Evolutionary conservation across 352 stramenopile species (phyloP), one percentile per base, ranked within the genome.

Genomic region (Phytophthora idaei): DNA sequence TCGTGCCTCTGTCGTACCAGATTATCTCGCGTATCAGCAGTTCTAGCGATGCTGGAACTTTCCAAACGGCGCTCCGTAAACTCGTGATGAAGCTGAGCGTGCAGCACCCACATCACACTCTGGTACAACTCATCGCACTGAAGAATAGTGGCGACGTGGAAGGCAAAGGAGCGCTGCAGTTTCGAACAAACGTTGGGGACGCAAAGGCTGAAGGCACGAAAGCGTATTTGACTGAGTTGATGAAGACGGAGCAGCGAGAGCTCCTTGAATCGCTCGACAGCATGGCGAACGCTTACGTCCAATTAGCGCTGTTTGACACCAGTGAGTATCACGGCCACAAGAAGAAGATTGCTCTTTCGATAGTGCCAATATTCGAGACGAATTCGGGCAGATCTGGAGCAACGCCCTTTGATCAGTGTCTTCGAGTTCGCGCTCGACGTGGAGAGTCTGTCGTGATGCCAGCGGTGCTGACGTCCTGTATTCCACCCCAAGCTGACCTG

Each of bases 1-100:
- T 99, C 63, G 89, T 99, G 27, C 95, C 97, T 15, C 76, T 99
- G 9, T 97, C 92, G 15, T 99, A 99, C 71, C 98, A 99, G 81
- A 94, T 99, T 25, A 98, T 99, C 56, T 99, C 97, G 25, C 84
- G 97, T 0, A 91, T 99, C 21, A 97, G 90, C 34, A 84, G 68
- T 52, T 61, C 61, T 44, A 55, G 51, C 42, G 55, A 74, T 12
- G 47, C 31, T 8, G 51, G 57, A 15, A 61, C 54, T 5, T 98
- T 98, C 75, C 86, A 98, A 77, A 81, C 70, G 10, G 89, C 87
- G 1, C 71, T 99, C 12, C 84, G 87, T 28, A 69, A 80, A 15
- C 69, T 99, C 5, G 89, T 99, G 39, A 66, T 96, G 11, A 96
- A 94, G 48, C 83, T 99, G 59, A 98, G 95, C 59, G 76, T 80